Percentiles rank a stretch among this genome's conserved stretches.
Conservation (phyloP, 2,329 filamentous ascomycete species). For the Claviceps citrina region DNA sequence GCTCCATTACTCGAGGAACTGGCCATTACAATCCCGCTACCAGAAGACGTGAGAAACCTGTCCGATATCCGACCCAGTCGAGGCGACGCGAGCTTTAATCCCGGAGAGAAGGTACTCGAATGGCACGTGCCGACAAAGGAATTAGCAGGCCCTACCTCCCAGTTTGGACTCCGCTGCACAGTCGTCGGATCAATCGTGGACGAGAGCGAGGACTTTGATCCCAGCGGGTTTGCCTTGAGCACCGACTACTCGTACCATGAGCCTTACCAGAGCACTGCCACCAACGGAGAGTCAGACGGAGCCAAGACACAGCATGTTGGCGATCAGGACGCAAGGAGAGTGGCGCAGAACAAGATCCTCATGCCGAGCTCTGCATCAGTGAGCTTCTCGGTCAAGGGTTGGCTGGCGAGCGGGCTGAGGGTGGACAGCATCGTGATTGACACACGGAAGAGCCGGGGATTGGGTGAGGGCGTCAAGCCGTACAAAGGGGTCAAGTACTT, state of each 20-base stretch:
- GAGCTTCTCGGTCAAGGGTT: conserved; percentile 56
- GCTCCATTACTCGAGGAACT: conserved; percentile 60
- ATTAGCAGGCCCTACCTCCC: conserved; percentile 47
- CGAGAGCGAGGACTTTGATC: conserved; percentile 31
- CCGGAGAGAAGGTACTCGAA: conserved; percentile 56
- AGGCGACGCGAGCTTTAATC: conserved; percentile 71
- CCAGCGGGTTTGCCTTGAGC: conserved; percentile 36
- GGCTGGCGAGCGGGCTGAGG: conserved; percentile 51
- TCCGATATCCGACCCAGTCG: conserved; percentile 65
- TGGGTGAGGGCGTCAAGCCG: conserved; percentile 79
- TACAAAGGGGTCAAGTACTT: conserved; percentile 98
- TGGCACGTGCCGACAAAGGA: conserved; percentile 76
- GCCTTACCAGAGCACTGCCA: conserved; percentile 35
- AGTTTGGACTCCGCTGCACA: conserved; percentile 64
- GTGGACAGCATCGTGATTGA: conserved; percentile 54
- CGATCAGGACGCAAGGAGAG: conserved; percentile 38
- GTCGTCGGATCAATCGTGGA: conserved; percentile 50
- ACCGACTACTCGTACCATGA: conserved; percentile 39
- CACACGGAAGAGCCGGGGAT: conserved; percentile 64
- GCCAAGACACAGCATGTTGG: conserved; percentile 18
- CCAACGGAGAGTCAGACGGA: conserved; percentile 20
- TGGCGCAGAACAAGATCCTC: conserved; percentile 55
- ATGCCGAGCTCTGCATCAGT: conserved; percentile 69
- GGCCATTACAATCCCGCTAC: conserved; percentile 62
- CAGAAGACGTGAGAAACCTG: conserved; percentile 64